A percentile compares a stretch with the other conserved stretches of the same genome.
Evolutionary conservation across 1,284 basidiomycete species (phyloP).

Genomic region (Pseudozyma hubeiensis): DNA sequence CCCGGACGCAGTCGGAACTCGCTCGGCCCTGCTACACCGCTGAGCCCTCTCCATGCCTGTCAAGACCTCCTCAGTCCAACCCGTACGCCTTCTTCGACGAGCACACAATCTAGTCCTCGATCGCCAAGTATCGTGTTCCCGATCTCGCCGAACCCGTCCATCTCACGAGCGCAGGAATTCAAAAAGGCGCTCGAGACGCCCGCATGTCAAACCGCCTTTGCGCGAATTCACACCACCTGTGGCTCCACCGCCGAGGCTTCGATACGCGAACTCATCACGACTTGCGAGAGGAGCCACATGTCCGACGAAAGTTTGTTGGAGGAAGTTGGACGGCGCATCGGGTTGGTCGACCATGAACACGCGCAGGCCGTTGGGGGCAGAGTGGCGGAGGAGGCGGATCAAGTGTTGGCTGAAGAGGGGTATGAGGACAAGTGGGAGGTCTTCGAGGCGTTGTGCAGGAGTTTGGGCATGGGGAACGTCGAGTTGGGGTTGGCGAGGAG

Average conservation of each 20-base stretch:
- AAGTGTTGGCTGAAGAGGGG: slow-evolving; percentile 31
- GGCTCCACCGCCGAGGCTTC: background rate
- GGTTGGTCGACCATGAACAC: slow-evolving; percentile 38
- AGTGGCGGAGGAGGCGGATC: slow-evolving; percentile 28
- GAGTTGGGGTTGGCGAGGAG: slow-evolving; percentile 31
- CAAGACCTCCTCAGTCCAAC: slow-evolving; percentile 1
- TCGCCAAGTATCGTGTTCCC: slow-evolving; percentile 45
- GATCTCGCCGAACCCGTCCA: slow-evolving; percentile 38
- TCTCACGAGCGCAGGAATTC: slow-evolving; percentile 33
- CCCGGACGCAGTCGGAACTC: background rate
- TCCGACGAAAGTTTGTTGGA: slow-evolving; percentile 39
- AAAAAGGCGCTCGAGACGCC: slow-evolving; percentile 14
- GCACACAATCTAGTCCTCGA: slow-evolving; percentile 7
- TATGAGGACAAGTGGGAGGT: slow-evolving; percentile 32
- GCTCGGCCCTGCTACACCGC: slow-evolving; percentile 21
- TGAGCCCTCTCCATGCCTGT: slow-evolving; percentile 27
- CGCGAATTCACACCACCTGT: background rate
- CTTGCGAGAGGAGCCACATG: slow-evolving; percentile 18
- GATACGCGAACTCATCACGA: slow-evolving; percentile 26
- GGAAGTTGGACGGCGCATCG: slow-evolving; percentile 14
- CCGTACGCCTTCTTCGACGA: background rate
- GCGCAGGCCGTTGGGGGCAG: slow-evolving; percentile 14
- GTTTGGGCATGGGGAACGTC: slow-evolving; percentile 30
- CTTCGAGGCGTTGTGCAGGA: slow-evolving; percentile 23
- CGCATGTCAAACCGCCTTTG: slow-evolving; percentile 13